Evolutionary conservation across 352 stramenopile species (phyloP).

Genomic region (Plasmopara viticola): DNA sequence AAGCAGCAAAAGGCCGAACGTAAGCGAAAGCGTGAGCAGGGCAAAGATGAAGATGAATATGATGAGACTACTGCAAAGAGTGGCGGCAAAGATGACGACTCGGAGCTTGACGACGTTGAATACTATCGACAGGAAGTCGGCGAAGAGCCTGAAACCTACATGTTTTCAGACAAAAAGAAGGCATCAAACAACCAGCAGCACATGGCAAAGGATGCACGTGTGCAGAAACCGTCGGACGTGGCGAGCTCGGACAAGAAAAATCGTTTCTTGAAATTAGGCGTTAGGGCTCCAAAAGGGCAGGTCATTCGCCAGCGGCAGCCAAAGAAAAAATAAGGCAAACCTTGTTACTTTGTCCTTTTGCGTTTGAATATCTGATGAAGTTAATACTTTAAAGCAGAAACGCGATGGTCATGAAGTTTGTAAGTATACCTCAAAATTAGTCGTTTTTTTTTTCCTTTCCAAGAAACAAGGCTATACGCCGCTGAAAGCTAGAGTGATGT

Average conservation of each 20-base stretch:
- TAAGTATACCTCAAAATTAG: too few species aligned
- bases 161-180: constrained; percentile 55
- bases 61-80: constrained; percentile 33
- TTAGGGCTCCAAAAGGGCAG: constrained; percentile 43
- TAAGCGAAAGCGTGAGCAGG: constrained; percentile 40
- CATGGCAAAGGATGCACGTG: constrained; percentile 5
- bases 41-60: constrained; percentile 37
- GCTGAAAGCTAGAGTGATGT: too few species aligned
- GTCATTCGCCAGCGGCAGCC: constrained; percentile 50
- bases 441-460: too few species aligned
- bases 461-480: too few species aligned
- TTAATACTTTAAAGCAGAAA: too few species aligned
- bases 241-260: constrained; percentile 60
- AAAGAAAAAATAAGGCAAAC: constrained; percentile 23
- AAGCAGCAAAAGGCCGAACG: constrained; percentile 65
- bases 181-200: constrained; percentile 39
- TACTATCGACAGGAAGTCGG: constrained; percentile 83
- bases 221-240: constrained; percentile 53
- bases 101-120: constrained; percentile 65
- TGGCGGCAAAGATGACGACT: constrained; percentile 38
- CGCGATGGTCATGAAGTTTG: too few species aligned
- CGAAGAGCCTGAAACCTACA: constrained; percentile 73
- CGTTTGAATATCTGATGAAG: too few species aligned
- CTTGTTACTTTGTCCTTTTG: too few species aligned
- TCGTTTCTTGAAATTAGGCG: constrained; percentile 39